Evolutionary conservation across 1,284 basidiomycete species (phyloP).

Genomic region (Pseudozyma hubeiensis): DNA sequence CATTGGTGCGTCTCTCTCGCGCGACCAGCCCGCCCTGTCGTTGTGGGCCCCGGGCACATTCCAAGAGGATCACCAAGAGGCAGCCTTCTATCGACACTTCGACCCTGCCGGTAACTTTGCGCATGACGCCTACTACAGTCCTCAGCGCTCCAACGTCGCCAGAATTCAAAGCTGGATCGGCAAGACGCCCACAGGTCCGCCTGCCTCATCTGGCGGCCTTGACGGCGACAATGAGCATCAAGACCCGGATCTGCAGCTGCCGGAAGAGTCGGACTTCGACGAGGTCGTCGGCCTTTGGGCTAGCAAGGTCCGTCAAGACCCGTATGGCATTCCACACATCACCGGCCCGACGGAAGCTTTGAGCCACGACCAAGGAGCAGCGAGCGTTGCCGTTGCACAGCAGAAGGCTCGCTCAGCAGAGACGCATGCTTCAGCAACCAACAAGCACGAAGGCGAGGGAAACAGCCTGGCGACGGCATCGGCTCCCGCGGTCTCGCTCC

Average conservation of each 20-base stretch:
- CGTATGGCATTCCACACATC: slow-evolving; percentile 18
- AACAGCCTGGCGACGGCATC: slow-evolving; percentile 8
- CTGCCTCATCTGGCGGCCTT: slow-evolving; percentile 18
- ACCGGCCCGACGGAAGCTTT: slow-evolving; percentile 16
- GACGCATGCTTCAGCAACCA: neutral
- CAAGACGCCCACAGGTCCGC: slow-evolving; percentile 31
- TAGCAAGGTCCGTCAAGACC: slow-evolving; percentile 27
- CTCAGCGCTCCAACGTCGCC: slow-evolving; percentile 35
- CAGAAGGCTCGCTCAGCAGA: neutral
- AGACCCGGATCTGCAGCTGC: slow-evolving; percentile 9
- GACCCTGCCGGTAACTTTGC: neutral
- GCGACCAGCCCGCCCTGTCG: neutral
- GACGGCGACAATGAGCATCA: slow-evolving; percentile 15
- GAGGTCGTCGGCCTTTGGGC: slow-evolving; percentile 46
- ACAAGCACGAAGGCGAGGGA: slow-evolving; percentile 3
- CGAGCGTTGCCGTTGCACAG: neutral
- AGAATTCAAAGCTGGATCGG: slow-evolving; percentile 49
- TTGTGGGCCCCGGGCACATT: neutral
- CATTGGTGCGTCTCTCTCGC: neutral
- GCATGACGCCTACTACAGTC: slow-evolving; percentile 11
- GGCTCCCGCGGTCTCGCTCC: slow-evolving; percentile 31
- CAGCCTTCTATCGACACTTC: neutral
- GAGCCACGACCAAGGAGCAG: neutral
- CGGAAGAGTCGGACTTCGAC: slow-evolving; percentile 26
- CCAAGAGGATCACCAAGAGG: neutral